Percentiles rank a stretch among this genome's conserved stretches.
phyloP scores from a whole-genome alignment of 2,329 filamentous ascomycete genomes.

The Endothia cerciana region DNA sequence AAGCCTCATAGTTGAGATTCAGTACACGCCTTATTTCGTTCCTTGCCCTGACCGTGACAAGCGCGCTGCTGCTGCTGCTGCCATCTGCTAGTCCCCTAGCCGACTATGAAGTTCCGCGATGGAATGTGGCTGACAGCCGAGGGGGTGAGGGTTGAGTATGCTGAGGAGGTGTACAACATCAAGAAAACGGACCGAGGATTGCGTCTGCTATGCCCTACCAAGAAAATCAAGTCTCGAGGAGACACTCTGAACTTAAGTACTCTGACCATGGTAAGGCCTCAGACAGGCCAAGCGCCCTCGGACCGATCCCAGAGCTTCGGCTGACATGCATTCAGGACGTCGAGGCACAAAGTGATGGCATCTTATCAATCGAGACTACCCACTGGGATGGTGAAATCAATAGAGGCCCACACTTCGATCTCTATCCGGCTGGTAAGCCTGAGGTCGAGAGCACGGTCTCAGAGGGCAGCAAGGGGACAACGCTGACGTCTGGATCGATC shows the following conservation, averaged over 20 bases:
- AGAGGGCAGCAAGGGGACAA: slow-evolving; percentile 50
- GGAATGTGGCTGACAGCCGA: slow-evolving; percentile 70
- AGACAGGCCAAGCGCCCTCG: background rate
- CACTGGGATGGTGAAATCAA: slow-evolving; percentile 60
- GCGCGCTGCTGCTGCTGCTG: too few species aligned
- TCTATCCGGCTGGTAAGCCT: slow-evolving; percentile 58
- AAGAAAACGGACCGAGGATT: slow-evolving; percentile 53
- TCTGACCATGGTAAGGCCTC: slow-evolving; percentile 49
- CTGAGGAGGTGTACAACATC: slow-evolving; percentile 64
- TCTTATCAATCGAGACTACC: slow-evolving; percentile 62
- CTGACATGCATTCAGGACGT: slow-evolving; percentile 47
- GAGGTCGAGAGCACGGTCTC: slow-evolving; percentile 43
- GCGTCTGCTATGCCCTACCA: slow-evolving; percentile 61
- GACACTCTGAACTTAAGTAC: slow-evolving; percentile 61
- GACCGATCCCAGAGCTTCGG: background rate
- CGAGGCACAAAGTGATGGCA: slow-evolving; percentile 59
- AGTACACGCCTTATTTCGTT: background rate
- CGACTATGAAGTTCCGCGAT: slow-evolving; percentile 64
- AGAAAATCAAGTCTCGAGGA: slow-evolving; percentile 56
- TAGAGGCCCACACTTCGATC: slow-evolving; percentile 59
- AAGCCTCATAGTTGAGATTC: slow-evolving; percentile 1
- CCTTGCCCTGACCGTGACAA: too few species aligned
- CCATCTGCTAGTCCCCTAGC: too few species aligned
- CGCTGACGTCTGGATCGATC: slow-evolving; percentile 54
- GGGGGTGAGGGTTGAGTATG: slow-evolving; percentile 65